Percentiles rank a stretch among this genome's conserved stretches.
Conservation (phyloP, 257 asterid species). For the Solanum peruvianum region DNA sequence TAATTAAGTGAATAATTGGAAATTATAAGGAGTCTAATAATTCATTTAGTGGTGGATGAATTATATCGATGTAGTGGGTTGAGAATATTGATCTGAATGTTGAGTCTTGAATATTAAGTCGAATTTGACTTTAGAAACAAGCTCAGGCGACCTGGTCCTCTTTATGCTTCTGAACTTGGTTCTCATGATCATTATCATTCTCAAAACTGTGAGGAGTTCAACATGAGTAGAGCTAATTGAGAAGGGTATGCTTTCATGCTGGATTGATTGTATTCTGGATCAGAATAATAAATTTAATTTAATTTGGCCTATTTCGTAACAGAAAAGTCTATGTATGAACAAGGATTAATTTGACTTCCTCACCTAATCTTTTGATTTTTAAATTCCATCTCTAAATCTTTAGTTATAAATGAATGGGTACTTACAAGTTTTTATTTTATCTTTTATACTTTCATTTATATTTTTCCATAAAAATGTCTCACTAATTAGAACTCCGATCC, state of each 20-base stretch:
- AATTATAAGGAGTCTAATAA: too few relatives aligned
- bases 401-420: fast-evolving
- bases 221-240: neutral
- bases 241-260: neutral
- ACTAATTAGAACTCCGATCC: neutral
- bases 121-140: too few relatives aligned
- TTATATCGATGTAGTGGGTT: neutral
- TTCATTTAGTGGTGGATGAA: neutral
- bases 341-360: fast-evolving
- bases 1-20: neutral
- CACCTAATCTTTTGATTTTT: neutral
- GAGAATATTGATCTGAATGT: too few relatives aligned
- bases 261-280: fast-evolving
- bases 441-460: neutral
- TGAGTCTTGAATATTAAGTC: too few relatives aligned
- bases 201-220: neutral
- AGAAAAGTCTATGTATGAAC: too few relatives aligned
- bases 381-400: fast-evolving
- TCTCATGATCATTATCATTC: too few relatives aligned
- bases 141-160: too few relatives aligned
- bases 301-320: fast-evolving
- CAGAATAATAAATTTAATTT: too few relatives aligned
- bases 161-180: too few relatives aligned
- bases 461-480: neutral
- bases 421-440: neutral